Evolutionary conservation across 1,139 yeast species (phyloP).

Genomic region (Diutina rugosa): DNA sequence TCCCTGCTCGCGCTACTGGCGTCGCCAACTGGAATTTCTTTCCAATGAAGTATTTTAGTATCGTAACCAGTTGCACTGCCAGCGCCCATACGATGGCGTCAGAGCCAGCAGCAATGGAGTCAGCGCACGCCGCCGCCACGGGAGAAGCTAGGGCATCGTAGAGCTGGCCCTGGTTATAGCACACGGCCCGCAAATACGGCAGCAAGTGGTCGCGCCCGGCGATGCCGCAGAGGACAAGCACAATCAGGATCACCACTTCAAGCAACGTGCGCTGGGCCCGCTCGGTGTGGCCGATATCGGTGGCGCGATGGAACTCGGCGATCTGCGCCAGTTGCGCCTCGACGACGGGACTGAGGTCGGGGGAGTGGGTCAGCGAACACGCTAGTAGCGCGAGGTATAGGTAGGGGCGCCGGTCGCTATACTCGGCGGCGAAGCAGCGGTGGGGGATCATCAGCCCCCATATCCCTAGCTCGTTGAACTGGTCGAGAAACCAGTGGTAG

Average conservation of each 20-base stretch:
- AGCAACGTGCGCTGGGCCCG: not conserved
- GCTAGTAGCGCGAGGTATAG: not conserved
- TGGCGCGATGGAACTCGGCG: not conserved
- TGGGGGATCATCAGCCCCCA: conserved; percentile 28
- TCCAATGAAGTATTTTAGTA: conserved; percentile 18
- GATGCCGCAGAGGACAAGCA: not conserved
- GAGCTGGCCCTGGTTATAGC: not conserved
- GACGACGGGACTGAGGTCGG: not conserved
- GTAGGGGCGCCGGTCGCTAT: not conserved
- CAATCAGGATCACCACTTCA: not conserved
- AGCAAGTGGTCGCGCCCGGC: not conserved
- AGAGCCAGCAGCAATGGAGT: not conserved
- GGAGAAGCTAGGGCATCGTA: not conserved
- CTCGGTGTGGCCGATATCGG: not conserved
- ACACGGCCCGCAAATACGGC: not conserved
- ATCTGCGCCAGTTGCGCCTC: not conserved
- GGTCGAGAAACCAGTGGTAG: conserved; percentile 27
- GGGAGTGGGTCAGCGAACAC: not conserved
- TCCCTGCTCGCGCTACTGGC: not conserved
- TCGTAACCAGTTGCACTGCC: conserved; percentile 8
- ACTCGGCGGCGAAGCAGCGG: conserved; percentile 13
- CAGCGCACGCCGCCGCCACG: not conserved
- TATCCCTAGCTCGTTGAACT: conserved; percentile 24
- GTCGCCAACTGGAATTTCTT: conserved; percentile 5
- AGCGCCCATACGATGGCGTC: not conserved